Evolutionary conservation across 495 filamentous ascomycete species (phyloP).

Genomic region (Tetracladium marchalianum): DNA sequence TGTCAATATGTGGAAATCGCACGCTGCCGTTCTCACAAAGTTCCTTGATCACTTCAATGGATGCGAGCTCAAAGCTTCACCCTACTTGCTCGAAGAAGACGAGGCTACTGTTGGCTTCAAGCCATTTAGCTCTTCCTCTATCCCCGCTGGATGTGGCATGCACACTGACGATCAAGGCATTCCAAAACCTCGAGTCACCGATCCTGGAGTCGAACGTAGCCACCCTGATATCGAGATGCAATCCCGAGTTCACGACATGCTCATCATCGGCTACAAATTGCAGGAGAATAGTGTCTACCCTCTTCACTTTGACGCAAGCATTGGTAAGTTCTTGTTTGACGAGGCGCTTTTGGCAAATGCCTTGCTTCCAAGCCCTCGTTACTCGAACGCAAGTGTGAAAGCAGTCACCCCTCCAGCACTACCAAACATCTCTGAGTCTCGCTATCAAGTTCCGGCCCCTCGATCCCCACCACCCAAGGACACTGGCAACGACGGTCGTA

Average conservation of each 20-base stretch:
- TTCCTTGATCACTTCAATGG: conserved; percentile 51
- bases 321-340: conserved; percentile 1
- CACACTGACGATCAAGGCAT: conserved; percentile 22
- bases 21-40: conserved; percentile 55
- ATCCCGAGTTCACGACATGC: conserved; percentile 54
- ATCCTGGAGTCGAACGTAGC: conserved; percentile 43
- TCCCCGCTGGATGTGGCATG: conserved; percentile 18
- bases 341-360: conserved; percentile 7
- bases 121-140: conserved; percentile 44
- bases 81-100: conserved; percentile 72
- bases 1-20: conserved; percentile 59
- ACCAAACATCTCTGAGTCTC: background rate
- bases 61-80: conserved; percentile 41
- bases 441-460: background rate
- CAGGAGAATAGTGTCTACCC: conserved; percentile 20
- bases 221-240: conserved; percentile 64
- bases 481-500: conserved; percentile 9
- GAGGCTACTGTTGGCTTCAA: conserved; percentile 65
- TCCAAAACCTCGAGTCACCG: conserved; percentile 46
- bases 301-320: conserved; percentile 1
- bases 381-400: background rate
- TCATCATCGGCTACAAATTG: conserved; percentile 54
- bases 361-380: conserved; percentile 1
- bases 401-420: background rate
- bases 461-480: conserved; percentile 8